These are phyloP conservation scores for Phyllostachys edulis DNA, from an alignment of 176 grass and related monocot species.

Conservation along the genomic window DNA sequence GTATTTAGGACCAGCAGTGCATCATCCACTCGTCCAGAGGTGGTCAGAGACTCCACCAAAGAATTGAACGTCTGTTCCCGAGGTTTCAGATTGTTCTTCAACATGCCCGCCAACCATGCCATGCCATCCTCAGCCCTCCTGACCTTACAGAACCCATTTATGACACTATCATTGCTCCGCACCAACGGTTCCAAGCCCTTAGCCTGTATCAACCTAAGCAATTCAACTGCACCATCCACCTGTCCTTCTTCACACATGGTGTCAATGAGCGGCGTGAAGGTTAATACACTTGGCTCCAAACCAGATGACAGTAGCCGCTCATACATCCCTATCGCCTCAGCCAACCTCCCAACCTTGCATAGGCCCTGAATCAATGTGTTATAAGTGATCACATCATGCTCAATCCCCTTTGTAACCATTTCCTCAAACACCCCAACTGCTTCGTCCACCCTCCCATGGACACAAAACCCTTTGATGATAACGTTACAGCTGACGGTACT, in stretches of 20 bases:
- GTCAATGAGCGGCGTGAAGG: slow-evolving; percentile 63
- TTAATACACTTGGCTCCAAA: slow-evolving; percentile 51
- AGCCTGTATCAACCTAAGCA: slow-evolving; percentile 65
- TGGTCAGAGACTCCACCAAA: slow-evolving; percentile 49
- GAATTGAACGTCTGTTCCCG: slow-evolving; percentile 40
- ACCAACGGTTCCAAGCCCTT: slow-evolving; percentile 57
- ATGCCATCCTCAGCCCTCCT: slow-evolving; percentile 63
- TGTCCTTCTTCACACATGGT: slow-evolving; percentile 58
- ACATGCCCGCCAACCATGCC: slow-evolving; percentile 70
- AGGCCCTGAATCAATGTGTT: slow-evolving; percentile 69
- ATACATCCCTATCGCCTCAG: slow-evolving; percentile 44
- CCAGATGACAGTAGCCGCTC: slow-evolving; percentile 46
- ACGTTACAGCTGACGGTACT: slow-evolving; percentile 64
- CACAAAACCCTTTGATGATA: slow-evolving; percentile 49
- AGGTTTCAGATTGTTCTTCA: slow-evolving; percentile 75
- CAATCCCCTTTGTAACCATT: slow-evolving; percentile 59
- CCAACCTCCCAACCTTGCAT: slow-evolving; percentile 54
- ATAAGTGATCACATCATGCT: slow-evolving; percentile 65
- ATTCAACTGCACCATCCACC: slow-evolving; percentile 53
- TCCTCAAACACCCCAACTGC: slow-evolving; percentile 51
- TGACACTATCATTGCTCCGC: slow-evolving; percentile 60
- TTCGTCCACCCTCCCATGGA: slow-evolving; percentile 50
- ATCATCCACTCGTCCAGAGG: slow-evolving; percentile 49
- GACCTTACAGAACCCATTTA: slow-evolving; percentile 65
- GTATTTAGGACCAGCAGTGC: slow-evolving; percentile 58